Evolutionary conservation across 495 filamentous ascomycete species (phyloP).

Genomic region (Corynascus novoguineensis): DNA sequence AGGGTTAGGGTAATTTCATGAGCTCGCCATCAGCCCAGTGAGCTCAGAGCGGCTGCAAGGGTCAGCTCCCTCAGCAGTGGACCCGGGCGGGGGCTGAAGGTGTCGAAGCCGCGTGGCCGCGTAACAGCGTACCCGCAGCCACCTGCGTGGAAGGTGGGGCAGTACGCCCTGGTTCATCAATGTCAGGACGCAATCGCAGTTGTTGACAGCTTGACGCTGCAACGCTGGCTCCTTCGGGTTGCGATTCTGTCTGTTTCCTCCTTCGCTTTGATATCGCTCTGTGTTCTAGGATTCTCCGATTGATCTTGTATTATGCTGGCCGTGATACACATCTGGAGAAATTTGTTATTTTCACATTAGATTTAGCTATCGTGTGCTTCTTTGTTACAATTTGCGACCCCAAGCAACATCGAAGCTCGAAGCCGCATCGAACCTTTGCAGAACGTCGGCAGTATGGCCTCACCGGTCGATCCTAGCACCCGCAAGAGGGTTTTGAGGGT

Average conservation of each 20-base stretch:
- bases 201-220: slow-evolving; percentile 23
- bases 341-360: background rate
- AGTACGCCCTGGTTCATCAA: background rate
- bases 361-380: background rate
- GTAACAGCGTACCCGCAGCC: background rate
- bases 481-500: slow-evolving; percentile 83
- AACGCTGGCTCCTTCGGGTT: slow-evolving; percentile 4
- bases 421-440: slow-evolving; percentile 5
- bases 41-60: background rate
- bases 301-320: slow-evolving; percentile 14
- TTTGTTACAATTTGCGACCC: background rate
- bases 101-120: background rate
- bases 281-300: background rate
- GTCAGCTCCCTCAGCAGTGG: background rate
- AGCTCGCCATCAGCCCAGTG: too few species aligned
- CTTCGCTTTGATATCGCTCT: slow-evolving; percentile 3
- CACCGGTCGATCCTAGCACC: slow-evolving; percentile 41
- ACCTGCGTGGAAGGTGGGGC: background rate
- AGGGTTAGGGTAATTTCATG: background rate
- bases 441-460: slow-evolving; percentile 32
- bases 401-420: background rate
- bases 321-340: slow-evolving; percentile 9
- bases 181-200: slow-evolving; percentile 3
- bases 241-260: background rate
- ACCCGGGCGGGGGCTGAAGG: too few species aligned